These are phyloP conservation scores for Psilocybe azurescens DNA, from an alignment of 768 basidiomycete genomes.

Conservation along the genomic window DNA sequence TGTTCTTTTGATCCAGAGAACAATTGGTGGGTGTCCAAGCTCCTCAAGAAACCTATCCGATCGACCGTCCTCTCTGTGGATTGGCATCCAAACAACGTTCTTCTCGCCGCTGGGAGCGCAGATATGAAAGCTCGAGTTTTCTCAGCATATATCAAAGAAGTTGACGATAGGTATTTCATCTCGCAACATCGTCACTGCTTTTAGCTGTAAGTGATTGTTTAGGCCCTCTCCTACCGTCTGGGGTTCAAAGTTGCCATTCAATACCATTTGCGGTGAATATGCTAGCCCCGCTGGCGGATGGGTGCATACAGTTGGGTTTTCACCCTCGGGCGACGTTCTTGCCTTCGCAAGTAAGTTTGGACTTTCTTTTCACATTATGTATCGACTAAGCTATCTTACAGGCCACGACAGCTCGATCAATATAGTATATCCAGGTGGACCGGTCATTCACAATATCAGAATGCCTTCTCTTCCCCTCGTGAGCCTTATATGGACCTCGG, in stretches of 20 bases:
- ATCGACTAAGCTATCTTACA: constrained; percentile 32
- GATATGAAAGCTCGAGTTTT: constrained; percentile 98
- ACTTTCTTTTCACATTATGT: neutral
- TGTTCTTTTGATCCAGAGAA: constrained; percentile 98
- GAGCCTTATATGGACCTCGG: constrained; percentile 85
- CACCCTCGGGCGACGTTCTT: constrained; percentile 92
- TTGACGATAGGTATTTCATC: constrained; percentile 79
- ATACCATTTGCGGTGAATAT: constrained; percentile 96
- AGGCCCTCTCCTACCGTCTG: constrained; percentile 91
- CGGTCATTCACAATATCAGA: constrained; percentile 74
- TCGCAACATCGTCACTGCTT: constrained; percentile 1
- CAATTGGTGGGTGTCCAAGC: constrained; percentile 99
- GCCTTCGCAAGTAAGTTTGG: constrained; percentile 84
- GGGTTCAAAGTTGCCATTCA: constrained; percentile 99
- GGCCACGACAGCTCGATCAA: constrained; percentile 96
- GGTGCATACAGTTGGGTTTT: constrained; percentile 97
- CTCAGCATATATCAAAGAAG: constrained; percentile 98
- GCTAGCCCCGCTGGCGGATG: constrained; percentile 90
- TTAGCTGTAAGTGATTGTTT: neutral
- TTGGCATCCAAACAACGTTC: constrained; percentile 99
- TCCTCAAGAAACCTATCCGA: constrained; percentile 96
- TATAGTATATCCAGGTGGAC: constrained; percentile 88
- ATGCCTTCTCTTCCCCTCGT: constrained; percentile 82
- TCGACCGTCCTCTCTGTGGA: constrained; percentile 94
- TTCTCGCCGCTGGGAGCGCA: constrained; percentile 95